A percentile compares a stretch with the other conserved stretches of the same genome.
phyloP scores from a whole-genome alignment of 805 yeast species.

The Candida wancherniae region DNA sequence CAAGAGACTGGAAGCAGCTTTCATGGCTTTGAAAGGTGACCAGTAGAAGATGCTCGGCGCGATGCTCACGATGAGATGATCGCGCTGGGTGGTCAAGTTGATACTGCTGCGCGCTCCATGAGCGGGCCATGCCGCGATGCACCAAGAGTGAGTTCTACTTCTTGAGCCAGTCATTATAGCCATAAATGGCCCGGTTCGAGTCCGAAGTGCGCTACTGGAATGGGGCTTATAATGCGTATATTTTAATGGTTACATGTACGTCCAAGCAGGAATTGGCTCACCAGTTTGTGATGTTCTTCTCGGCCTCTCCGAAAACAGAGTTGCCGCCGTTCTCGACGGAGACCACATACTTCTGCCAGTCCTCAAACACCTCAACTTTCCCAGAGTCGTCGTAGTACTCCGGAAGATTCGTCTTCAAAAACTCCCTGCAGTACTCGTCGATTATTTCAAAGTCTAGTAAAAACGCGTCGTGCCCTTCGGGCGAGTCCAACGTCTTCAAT shows the following conservation, averaged over 20 bases:
- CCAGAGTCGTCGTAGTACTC: constrained; percentile 47
- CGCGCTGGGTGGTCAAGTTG: not conserved
- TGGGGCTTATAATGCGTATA: too few relatives aligned
- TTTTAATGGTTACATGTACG: too few relatives aligned
- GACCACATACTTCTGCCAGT: constrained; percentile 38
- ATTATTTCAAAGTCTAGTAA: constrained; percentile 82
- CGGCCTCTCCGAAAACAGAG: constrained; percentile 89
- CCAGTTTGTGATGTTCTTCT: constrained; percentile 87
- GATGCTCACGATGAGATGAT: constrained; percentile 1
- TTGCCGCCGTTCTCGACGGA: constrained; percentile 44
- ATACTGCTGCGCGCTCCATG: too few relatives aligned
- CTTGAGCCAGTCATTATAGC: too few relatives aligned
- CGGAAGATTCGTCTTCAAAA: constrained; percentile 53
- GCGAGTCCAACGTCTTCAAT: constrained; percentile 73
- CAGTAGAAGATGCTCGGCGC: not conserved
- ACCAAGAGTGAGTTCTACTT: too few relatives aligned
- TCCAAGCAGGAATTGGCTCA: too few relatives aligned
- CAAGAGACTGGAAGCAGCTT: too few relatives aligned
- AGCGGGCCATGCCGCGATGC: too few relatives aligned
- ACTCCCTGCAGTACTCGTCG: constrained; percentile 63
- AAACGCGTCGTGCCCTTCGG: constrained; percentile 98
- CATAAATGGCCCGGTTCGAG: not conserved
- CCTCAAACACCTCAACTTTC: constrained; percentile 39
- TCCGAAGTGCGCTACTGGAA: too few relatives aligned
- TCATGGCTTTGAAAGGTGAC: not conserved